Evolutionary conservation across 2,329 filamentous ascomycete genomes (phyloP).

Genomic region (Apiospora aurea): DNA sequence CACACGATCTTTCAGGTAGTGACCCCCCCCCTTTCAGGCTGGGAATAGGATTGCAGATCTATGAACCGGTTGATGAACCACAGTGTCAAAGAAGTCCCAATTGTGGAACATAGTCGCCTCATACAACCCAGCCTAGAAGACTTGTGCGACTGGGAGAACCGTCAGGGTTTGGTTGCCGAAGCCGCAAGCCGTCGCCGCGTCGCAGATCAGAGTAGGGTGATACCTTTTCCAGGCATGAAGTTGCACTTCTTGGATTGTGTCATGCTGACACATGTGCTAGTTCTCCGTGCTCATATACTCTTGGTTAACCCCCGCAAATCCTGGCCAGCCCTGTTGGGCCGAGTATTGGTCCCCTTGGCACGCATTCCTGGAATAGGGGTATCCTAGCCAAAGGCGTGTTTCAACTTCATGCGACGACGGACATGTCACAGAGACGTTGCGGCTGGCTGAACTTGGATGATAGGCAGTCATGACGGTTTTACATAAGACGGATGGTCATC

Average conservation of each 20-base stretch:
- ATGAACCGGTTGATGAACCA: neutral
- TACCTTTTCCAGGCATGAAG: too few species aligned
- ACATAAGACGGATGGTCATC: neutral
- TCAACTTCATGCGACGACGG: neutral
- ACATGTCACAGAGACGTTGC: neutral
- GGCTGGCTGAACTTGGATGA: neutral
- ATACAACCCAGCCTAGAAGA: neutral
- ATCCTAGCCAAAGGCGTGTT: neutral
- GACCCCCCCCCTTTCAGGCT: neutral
- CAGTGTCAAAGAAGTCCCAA: neutral
- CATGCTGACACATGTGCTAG: neutral
- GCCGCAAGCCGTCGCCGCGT: too few species aligned
- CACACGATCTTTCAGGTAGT: neutral
- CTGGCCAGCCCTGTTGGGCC: too few species aligned
- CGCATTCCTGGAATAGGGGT: neutral
- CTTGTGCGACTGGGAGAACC: neutral
- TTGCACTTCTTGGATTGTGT: neutral
- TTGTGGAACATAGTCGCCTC: neutral
- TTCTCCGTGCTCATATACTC: neutral
- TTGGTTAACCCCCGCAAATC: neutral
- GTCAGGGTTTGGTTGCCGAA: neutral
- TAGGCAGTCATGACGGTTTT: neutral
- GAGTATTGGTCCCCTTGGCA: neutral
- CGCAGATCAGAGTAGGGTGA: too few species aligned
- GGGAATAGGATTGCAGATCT: neutral